Conservation (phyloP, 768 basidiomycete genomes). For the Pisolithus albus region DNA sequence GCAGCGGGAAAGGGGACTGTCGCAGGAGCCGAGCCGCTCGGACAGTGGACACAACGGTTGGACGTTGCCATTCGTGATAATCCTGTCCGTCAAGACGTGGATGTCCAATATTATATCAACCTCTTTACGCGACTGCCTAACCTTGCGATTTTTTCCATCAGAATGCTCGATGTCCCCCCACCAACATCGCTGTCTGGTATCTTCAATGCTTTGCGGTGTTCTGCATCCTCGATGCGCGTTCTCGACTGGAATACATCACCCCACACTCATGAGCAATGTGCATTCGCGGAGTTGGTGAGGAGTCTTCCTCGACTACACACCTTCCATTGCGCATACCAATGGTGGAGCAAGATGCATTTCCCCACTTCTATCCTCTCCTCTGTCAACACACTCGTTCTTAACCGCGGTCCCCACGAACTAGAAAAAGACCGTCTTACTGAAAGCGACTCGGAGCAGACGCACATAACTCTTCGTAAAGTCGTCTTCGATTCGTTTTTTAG, state of each 20-base stretch:
- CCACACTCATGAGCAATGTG: neutral
- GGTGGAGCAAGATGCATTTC: neutral
- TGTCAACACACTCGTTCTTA: conserved; percentile 12
- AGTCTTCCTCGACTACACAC: conserved; percentile 10
- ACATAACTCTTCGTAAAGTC: conserved; percentile 13
- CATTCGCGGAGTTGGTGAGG: conserved; percentile 3
- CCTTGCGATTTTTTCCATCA: conserved; percentile 18
- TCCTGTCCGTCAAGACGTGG: neutral
- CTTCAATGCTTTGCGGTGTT: conserved; percentile 10
- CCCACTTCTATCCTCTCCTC: conserved; percentile 4
- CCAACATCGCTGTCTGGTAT: neutral
- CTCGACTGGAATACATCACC: conserved; percentile 11
- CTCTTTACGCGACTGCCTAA: conserved; percentile 13
- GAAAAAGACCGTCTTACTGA: too few species aligned
- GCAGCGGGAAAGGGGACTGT: conserved; percentile 8
- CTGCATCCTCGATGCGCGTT: conserved; percentile 14
- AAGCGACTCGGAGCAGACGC: neutral
- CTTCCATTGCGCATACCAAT: neutral
- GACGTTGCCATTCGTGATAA: conserved; percentile 21
- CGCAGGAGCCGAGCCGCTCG: conserved; percentile 8
- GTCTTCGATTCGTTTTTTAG: conserved; percentile 6
- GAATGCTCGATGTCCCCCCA: neutral
- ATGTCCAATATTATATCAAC: conserved; percentile 4
- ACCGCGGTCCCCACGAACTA: neutral
- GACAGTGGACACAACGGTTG: conserved; percentile 18